These are phyloP conservation scores for Effrenium voratum DNA, from an alignment of 73 alveolate genomes.

Conservation along the genomic window DNA sequence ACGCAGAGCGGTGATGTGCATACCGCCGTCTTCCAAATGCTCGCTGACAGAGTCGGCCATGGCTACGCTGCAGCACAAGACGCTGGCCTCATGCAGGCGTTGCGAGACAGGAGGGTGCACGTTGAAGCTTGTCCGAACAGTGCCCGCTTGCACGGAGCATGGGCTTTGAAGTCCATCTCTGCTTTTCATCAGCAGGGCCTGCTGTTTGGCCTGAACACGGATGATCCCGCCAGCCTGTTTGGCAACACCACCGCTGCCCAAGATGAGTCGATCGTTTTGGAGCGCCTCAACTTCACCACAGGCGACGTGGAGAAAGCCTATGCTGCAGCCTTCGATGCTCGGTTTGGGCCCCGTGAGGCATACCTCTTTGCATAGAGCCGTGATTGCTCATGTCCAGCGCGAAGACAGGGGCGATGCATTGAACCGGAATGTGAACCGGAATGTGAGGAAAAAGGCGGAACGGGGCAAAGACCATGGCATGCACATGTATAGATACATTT, in stretches of 20 bases:
- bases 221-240: constrained; percentile 56
- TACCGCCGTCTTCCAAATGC: constrained; percentile 55
- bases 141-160: constrained; percentile 58
- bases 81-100: background rate
- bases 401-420: too few relatives aligned
- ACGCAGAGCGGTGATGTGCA: constrained; percentile 37
- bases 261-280: constrained; percentile 39
- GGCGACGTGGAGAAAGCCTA: constrained; percentile 31
- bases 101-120: constrained; percentile 17
- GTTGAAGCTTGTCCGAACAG: constrained; percentile 87
- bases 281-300: background rate
- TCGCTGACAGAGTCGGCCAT: constrained; percentile 72
- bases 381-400: too few relatives aligned
- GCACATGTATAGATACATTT: too few relatives aligned
- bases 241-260: constrained; percentile 58
- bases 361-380: too few relatives aligned
- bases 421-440: too few relatives aligned
- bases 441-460: too few relatives aligned
- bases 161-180: constrained; percentile 53
- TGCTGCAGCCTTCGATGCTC: constrained; percentile 54
- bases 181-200: constrained; percentile 33
- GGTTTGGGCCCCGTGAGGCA: constrained; percentile 77
- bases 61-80: constrained; percentile 81
- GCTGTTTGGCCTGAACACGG: constrained; percentile 64
- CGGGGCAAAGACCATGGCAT: too few relatives aligned